phyloP scores from a whole-genome alignment of 1,284 basidiomycete genomes.

The Vanrija sp. region DNA sequence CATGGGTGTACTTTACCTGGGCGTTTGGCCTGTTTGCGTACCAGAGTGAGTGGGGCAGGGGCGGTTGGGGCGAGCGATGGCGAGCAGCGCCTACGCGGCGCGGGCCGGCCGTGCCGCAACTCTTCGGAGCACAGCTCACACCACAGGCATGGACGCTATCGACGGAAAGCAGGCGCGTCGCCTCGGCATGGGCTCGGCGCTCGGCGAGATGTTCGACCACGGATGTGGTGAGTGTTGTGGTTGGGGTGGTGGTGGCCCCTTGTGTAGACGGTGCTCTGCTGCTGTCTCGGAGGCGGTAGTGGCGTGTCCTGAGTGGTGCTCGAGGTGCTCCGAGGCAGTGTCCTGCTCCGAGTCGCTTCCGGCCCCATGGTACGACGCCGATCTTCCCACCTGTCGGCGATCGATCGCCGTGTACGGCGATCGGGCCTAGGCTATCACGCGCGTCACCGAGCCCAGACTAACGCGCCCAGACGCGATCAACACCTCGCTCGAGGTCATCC shows the following conservation, averaged over 20 bases:
- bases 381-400: too few relatives aligned
- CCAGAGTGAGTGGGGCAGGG: slow-evolving; percentile 69
- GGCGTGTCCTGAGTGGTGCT: neutral
- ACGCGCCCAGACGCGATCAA: slow-evolving; percentile 72
- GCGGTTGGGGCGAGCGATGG: neutral
- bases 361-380: too few relatives aligned
- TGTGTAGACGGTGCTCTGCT: neutral
- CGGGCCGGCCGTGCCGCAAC: too few relatives aligned
- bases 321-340: too few relatives aligned
- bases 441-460: neutral
- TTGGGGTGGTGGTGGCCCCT: too few relatives aligned
- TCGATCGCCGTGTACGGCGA: neutral
- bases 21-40: slow-evolving; percentile 85
- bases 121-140: slow-evolving; percentile 12
- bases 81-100: too few relatives aligned
- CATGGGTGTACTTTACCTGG: slow-evolving; percentile 87
- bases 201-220: slow-evolving; percentile 89
- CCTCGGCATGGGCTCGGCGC: slow-evolving; percentile 91
- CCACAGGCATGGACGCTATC: slow-evolving; percentile 49
- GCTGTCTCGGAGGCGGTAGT: neutral
- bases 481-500: slow-evolving; percentile 86
- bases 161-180: slow-evolving; percentile 87
- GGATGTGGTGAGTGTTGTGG: slow-evolving; percentile 54
- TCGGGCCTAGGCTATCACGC: neutral
- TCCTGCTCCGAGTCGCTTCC: too few relatives aligned